A percentile compares a stretch with the other conserved stretches of the same genome.
Conservation (phyloP, 192 early-diverging fungal genomes). For the Allomyces macrogynus region DNA sequence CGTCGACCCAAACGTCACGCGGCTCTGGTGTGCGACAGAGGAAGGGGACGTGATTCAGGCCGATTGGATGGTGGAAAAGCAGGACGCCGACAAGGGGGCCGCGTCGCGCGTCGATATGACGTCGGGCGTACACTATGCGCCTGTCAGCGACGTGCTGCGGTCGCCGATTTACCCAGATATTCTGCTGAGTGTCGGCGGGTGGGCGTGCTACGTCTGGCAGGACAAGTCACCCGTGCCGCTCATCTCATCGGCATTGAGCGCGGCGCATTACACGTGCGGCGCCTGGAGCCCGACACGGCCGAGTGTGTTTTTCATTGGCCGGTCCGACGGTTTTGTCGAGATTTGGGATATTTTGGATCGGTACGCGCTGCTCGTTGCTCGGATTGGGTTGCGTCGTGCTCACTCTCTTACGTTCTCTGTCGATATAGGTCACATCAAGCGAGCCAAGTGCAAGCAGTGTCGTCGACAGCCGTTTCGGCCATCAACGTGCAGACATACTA, state of each 20-base stretch:
- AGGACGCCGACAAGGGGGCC: conserved; percentile 33
- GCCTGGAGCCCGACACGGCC: conserved; percentile 39
- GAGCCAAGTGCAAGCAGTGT: conserved; percentile 24
- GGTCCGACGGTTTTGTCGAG: conserved; percentile 33
- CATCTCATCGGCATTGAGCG: background rate
- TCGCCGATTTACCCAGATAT: conserved; percentile 43
- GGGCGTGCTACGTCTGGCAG: conserved; percentile 39
- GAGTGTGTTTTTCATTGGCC: conserved; percentile 38
- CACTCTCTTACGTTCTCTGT: background rate
- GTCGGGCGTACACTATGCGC: conserved; percentile 25
- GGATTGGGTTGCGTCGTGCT: too few species aligned
- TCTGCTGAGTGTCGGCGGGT: conserved; percentile 32
- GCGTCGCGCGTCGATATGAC: conserved; percentile 30
- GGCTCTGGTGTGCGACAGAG: conserved; percentile 38
- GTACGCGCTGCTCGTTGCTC: conserved; percentile 1
- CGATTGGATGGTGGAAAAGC: conserved; percentile 35
- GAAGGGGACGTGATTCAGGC: conserved; percentile 40
- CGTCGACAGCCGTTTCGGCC: conserved; percentile 22
- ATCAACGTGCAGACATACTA: conserved; percentile 21
- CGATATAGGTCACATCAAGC: conserved; percentile 16
- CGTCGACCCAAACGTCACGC: conserved; percentile 9
- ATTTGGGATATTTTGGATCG: conserved; percentile 41
- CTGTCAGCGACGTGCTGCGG: conserved; percentile 32
- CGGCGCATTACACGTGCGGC: conserved; percentile 13
- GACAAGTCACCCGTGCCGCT: conserved; percentile 19